Evolutionary conservation across 805 yeast genomes (phyloP), one percentile per base, ranked within the genome.

Genomic region (Pichia kluyveri): DNA sequence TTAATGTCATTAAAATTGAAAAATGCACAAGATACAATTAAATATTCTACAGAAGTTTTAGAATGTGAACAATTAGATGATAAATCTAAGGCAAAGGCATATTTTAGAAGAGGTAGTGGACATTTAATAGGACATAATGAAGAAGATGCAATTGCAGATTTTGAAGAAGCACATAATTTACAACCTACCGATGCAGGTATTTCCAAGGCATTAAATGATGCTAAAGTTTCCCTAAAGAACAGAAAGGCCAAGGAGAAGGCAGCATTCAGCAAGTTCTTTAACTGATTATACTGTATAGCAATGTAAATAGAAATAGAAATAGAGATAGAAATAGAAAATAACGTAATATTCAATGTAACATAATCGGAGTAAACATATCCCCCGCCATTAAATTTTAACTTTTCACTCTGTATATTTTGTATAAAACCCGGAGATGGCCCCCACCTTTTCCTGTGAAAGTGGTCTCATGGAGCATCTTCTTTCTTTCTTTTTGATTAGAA

Each of bases 61-160:
- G 83, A 77, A 45, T 75, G 73, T 27, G 83, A 77, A 37, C 66
- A 65, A 3, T 68, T 80, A 6, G 86, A 78, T 47, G 83, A 77
- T 39, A 76, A 80, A 52, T 80, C 88, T 23, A 77, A 76, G 62
- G 87, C 95, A 17, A 90, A 90, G 70, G 97, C 96, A 0, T 69
- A 78, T 41, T 90, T 82, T 70, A 82, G 98, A 63, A 81, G 91
- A 64, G 96, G 95, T 37, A 69, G 76, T 60, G 96, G 93, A 1
- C 75, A 80, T 58, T 65, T 78, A 51, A 66, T 75, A 9, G 68
- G 73, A 23, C 83, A 83, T 59, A 82, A 86, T 59, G 82, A 80
- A 46, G 91, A 83, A 31, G 75, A 71, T 49, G 95, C 96, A 0
- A 68, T 83, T 44, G 66, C 63, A 12, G 83, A 82, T 51, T 74